Base-by-base conservation (phyloP, 306 rosid genomes). In the Aeschynomene evenia region DNA sequence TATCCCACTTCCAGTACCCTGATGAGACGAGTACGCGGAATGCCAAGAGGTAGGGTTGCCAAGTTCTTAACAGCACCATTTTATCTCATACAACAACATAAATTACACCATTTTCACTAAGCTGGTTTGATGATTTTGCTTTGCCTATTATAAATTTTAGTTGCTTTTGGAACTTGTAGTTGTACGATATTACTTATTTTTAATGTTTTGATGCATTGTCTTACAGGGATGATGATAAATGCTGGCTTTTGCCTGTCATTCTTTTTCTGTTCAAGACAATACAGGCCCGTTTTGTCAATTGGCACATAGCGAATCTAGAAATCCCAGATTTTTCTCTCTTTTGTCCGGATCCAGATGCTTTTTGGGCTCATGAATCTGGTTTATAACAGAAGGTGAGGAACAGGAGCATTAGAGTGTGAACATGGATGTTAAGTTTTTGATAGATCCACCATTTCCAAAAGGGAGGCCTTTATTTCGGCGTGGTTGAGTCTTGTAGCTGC, bases 281-380 rank as follows among this genome's bases (percentile, higher is more conserved):
- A 60, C 97, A 94, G 77, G 94, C 95, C 43, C 96, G 93, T 45
- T 79, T 90, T 50, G 90, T 90, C 31, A 90, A 85, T 66, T 86
- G 98, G 97, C 98, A 94, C 70, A 90, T 94, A 64, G 98, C 98
- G 26, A 88, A 94, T 77, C 58, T 86, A 69, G 98, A 94, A 82
- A 76, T 94, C 66, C 81, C 85, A 79, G 96, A 94, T 80, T 81
- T 82, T 48, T 90, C 97, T 56, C 80, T 94, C 14, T 90, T 85
- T 78, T 88, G 94, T 78, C 94, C 95, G 0, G 96, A 94, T 77
- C 87, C 98, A 24, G 96, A 90, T 77, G 83, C 92, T 40, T 94
- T 90, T 80, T 94, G 98, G 98, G 98, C 98, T 11, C 86, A 83
- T 68, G 98, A 94, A 67, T 69, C 93, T 61, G 91, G 83, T 66